Evolutionary conservation across 2,329 filamentous ascomycete genomes (phyloP).

Genomic region (Trichoderma guizhouense): DNA sequence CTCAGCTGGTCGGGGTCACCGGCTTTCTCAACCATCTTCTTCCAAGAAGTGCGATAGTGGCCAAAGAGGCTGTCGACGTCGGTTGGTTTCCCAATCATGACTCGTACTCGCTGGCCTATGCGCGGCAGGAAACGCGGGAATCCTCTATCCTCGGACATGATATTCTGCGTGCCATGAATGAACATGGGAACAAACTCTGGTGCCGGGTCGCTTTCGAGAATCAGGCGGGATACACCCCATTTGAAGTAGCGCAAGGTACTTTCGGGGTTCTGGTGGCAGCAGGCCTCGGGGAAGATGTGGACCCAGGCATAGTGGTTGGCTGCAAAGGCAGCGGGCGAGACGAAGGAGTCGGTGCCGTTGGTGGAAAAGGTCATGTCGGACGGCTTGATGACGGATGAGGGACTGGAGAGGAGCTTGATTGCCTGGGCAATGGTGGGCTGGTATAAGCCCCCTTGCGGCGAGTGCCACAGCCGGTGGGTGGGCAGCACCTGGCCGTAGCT

Average conservation of each 20-base stretch:
- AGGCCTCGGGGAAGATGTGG: slow-evolving; percentile 94
- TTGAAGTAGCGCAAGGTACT: slow-evolving; percentile 93
- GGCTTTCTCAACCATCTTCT: slow-evolving; percentile 52
- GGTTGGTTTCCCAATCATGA: slow-evolving; percentile 77
- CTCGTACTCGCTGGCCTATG: slow-evolving; percentile 62
- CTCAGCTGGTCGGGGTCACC: slow-evolving; percentile 47
- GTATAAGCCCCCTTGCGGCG: slow-evolving; percentile 76
- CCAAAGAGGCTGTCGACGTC: slow-evolving; percentile 74
- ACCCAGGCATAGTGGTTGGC: slow-evolving; percentile 77
- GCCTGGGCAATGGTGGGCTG: slow-evolving; percentile 86
- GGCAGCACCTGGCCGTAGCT: slow-evolving; percentile 84
- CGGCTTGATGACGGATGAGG: slow-evolving; percentile 46
- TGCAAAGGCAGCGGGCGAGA: slow-evolving; percentile 68
- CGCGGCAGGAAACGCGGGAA: slow-evolving; percentile 82
- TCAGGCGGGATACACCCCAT: slow-evolving; percentile 89
- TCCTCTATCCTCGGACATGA: slow-evolving; percentile 80
- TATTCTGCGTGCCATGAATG: slow-evolving; percentile 80
- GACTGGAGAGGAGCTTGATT: slow-evolving; percentile 72
- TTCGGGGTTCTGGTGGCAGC: slow-evolving; percentile 80
- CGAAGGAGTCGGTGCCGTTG: slow-evolving; percentile 61
- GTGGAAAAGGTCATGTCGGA: slow-evolving; percentile 57
- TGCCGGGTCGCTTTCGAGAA: slow-evolving; percentile 82
- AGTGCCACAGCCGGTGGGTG: slow-evolving; percentile 78
- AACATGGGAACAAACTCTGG: slow-evolving; percentile 93
- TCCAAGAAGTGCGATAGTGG: slow-evolving; percentile 72